Percentiles rank a stretch among this genome's conserved stretches.
These are phyloP conservation scores for Sordaria brevicollis DNA, from an alignment of 495 filamentous ascomycete species.

Conservation along the genomic window DNA sequence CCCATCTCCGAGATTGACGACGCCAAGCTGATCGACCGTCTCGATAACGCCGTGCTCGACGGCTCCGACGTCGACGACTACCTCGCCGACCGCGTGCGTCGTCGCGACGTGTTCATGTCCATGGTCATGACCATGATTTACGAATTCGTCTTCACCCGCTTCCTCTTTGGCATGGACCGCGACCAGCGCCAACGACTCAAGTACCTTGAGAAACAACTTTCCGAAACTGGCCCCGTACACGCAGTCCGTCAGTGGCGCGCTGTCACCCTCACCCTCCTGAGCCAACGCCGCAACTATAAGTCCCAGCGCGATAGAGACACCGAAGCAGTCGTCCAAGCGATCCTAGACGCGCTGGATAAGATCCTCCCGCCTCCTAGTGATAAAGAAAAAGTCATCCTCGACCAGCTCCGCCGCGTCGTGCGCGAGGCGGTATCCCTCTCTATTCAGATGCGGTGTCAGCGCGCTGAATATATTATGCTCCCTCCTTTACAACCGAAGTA, in stretches of 20 bases:
- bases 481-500: conserved; percentile 92
- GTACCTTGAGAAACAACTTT: conserved; percentile 78
- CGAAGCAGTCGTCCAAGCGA: conserved; percentile 77
- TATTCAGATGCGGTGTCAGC: conserved; percentile 92
- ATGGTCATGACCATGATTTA: conserved; percentile 97
- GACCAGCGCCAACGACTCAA: conserved; percentile 97
- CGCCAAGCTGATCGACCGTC: conserved; percentile 80
- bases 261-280: conserved; percentile 79
- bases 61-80: conserved; percentile 82
- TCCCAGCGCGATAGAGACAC: conserved; percentile 73
- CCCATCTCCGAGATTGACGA: conserved; percentile 70
- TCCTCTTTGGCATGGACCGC: conserved; percentile 95
- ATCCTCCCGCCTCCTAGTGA: conserved; percentile 76
- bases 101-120: conserved; percentile 91
- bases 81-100: conserved; percentile 72
- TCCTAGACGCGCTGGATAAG: conserved; percentile 64
- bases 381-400: conserved; percentile 59
- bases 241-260: conserved; percentile 95
- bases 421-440: conserved; percentile 74
- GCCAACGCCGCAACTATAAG: conserved; percentile 61
- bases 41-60: conserved; percentile 89
- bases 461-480: conserved; percentile 95
- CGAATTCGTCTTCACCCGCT: conserved; percentile 95
- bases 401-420: conserved; percentile 75
- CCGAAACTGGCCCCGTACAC: conserved; percentile 68